These are phyloP conservation scores for Leccinum insolens DNA, from an alignment of 1,284 basidiomycete species.

Conservation along the genomic window DNA sequence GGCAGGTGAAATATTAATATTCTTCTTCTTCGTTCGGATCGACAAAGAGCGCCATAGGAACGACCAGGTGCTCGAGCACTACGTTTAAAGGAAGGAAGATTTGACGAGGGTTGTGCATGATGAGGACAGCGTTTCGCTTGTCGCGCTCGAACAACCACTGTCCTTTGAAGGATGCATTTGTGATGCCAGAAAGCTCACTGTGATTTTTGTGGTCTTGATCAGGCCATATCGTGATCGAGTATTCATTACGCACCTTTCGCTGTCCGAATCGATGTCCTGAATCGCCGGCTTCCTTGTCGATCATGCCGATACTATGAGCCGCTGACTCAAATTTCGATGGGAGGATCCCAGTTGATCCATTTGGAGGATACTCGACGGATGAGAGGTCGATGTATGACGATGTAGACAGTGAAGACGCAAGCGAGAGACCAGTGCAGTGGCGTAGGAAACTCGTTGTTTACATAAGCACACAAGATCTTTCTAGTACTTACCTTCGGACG, in stretches of 20 bases:
- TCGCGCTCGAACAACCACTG: constrained; percentile 21
- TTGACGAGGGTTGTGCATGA: constrained; percentile 25
- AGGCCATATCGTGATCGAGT: not conserved
- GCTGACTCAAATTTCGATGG: constrained; percentile 21
- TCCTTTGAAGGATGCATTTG: constrained; percentile 17
- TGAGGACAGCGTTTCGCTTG: constrained; percentile 23
- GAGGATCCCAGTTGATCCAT: constrained; percentile 33
- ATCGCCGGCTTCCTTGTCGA: constrained; percentile 26
- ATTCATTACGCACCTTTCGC: constrained; percentile 13
- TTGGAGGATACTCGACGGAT: constrained; percentile 26
- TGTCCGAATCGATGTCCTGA: constrained; percentile 5
- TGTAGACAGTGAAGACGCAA: too few species aligned
- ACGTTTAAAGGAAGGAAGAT: constrained; percentile 20
- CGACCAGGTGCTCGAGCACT: constrained; percentile 18
- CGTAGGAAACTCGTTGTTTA: too few species aligned
- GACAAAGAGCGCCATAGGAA: too few species aligned
- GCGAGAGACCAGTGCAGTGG: too few species aligned
- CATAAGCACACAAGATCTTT: too few species aligned
- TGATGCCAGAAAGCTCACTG: constrained; percentile 14
- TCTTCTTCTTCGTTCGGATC: too few species aligned
- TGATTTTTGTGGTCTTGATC: not conserved
- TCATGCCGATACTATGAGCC: constrained; percentile 24
- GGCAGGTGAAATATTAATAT: too few species aligned
- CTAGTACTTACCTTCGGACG: too few species aligned
- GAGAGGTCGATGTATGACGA: constrained; percentile 26